Base-by-base conservation (phyloP, 345 rosid species). In the Excoecaria cochinchinensis region DNA sequence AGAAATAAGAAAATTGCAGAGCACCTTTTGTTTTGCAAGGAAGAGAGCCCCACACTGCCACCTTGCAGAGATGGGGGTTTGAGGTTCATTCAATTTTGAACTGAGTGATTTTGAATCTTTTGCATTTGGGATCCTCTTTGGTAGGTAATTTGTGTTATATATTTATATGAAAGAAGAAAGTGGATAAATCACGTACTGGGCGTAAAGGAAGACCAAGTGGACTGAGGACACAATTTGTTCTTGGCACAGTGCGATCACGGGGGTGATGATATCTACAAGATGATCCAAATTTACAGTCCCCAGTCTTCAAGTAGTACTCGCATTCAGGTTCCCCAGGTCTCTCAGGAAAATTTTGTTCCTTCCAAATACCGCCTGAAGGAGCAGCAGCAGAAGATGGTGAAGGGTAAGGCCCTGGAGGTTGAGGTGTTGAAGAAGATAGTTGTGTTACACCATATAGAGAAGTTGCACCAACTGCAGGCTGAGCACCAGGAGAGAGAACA, bases 301-400 rank as follows among this genome's bases (percentile, higher is more conserved):
- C 74, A 39, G 81, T 78, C 22, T 73, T 78, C 46, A 78, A 50
- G 77, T 78, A 78, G 55, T 78, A 73, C 48, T 78, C 77, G 61
- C 81, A 78, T 42, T 78, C 81, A 66, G 69, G 81, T 68, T 78
- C 81, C 8, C 77, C 81, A 11, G 81, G 81, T 67, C 81, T 78
- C 77, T 78, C 81, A 12, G 81, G 81, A 73, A 73, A 78, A 19
- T 42, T 56, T 31, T 65, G 80, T 21, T 72, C 80, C 76, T 57
- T 77, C 72, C 14, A 67, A 10, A 39, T 66, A 77, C 64, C 31
- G 6, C 72, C 66, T 15, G 25, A 77, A 21, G 52, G 71, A 50
- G 67, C 71, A 65, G 7, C 68, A 65, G 67, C 69, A 36, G 76
- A 66, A 39, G 58, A 38, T 21, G 40, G 62, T 1, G 81, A 67